Conservation (phyloP, 2,329 filamentous ascomycete genomes). For the Plectosphaerella cucumerina region DNA sequence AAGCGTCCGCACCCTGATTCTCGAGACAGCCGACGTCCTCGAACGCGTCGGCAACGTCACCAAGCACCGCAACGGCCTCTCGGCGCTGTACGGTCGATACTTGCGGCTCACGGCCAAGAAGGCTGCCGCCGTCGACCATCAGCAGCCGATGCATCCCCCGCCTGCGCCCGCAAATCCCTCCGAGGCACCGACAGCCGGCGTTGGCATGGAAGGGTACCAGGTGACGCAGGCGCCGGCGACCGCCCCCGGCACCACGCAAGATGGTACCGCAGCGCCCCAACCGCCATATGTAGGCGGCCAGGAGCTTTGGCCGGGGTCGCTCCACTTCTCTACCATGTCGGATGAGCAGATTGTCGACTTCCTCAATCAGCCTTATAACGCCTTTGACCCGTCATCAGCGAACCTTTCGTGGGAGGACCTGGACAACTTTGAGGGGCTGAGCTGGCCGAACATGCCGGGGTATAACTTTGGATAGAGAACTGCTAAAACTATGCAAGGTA, state of each 20-base stretch:
- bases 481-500: background rate
- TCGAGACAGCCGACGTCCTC: conserved; percentile 64
- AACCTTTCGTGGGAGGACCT: conserved; percentile 57
- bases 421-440: conserved; percentile 54
- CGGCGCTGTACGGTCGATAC: conserved; percentile 44
- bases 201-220: too few relatives aligned
- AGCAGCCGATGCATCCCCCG: conserved; percentile 2
- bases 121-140: conserved; percentile 20
- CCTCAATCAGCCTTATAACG: conserved; percentile 57
- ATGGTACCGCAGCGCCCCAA: conserved; percentile 14
- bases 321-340: conserved; percentile 67
- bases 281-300: conserved; percentile 21
- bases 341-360: conserved; percentile 65
- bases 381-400: conserved; percentile 50
- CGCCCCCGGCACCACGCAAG: too few relatives aligned
- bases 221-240: too few relatives aligned
- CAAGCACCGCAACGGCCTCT: conserved; percentile 62
- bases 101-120: conserved; percentile 38
- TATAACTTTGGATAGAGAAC: conserved; percentile 24
- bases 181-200: background rate
- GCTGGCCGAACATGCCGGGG: conserved; percentile 39
- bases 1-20: conserved; percentile 60
- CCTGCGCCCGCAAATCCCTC: background rate
- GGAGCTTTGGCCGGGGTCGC: conserved; percentile 40
- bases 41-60: conserved; percentile 66